phyloP scores from a whole-genome alignment of 2,329 filamentous ascomycete genomes.

The Amauroascus niger region DNA sequence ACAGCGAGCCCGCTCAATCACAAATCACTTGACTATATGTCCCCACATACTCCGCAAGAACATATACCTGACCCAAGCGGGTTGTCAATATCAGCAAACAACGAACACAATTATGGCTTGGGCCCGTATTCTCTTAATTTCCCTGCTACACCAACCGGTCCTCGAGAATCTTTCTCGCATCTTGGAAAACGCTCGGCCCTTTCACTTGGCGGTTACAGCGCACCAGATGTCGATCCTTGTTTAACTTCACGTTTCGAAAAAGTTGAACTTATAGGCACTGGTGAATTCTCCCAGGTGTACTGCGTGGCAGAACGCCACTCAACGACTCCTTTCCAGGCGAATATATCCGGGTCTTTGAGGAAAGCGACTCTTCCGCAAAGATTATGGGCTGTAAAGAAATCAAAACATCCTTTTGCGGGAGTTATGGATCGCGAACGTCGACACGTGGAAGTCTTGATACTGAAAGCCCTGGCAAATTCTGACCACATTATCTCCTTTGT shows the following conservation, averaged over 20 bases:
- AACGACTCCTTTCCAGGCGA: constrained; percentile 9
- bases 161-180: constrained; percentile 47
- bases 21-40: constrained; percentile 42
- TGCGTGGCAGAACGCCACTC: constrained; percentile 15
- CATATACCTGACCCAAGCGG: constrained; percentile 68
- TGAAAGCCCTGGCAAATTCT: constrained; percentile 65
- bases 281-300: constrained; percentile 91
- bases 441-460: constrained; percentile 69
- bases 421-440: constrained; percentile 71
- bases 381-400: constrained; percentile 91
- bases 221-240: constrained; percentile 63
- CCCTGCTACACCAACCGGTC: constrained; percentile 75
- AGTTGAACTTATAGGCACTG: constrained; percentile 69
- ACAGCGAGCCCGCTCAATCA: constrained; percentile 54
- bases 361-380: constrained; percentile 41
- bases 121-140: constrained; percentile 41
- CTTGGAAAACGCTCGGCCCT: constrained; percentile 55
- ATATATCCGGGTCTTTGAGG: constrained; percentile 48
- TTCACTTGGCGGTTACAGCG: constrained; percentile 60
- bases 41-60: constrained; percentile 72
- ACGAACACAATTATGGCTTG: constrained; percentile 33
- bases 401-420: constrained; percentile 68
- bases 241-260: constrained; percentile 68
- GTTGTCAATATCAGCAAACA: constrained; percentile 65
- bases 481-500: constrained; percentile 80